Base-by-base conservation (phyloP, 2,329 filamentous ascomycete genomes). In the Apiospora marii region DNA sequence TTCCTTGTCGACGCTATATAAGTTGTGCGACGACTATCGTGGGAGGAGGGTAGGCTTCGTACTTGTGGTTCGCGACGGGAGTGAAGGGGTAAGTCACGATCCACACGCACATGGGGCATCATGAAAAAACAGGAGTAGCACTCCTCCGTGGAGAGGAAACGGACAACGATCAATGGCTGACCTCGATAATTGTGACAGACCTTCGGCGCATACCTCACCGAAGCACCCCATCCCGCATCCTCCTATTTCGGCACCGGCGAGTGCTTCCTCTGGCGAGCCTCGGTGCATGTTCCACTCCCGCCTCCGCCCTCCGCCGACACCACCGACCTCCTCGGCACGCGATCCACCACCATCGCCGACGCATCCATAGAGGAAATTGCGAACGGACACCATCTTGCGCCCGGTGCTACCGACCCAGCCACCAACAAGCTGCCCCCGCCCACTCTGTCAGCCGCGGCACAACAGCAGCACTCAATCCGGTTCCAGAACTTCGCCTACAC, bases 401-500 rank as follows among this genome's bases (percentile, higher is more conserved):
- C 79, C 14, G 34, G 34, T 30, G 10, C 58, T 10, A 64, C 58
- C 22, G 58, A 64, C 19, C 58, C 58, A 4, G 43, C 74, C 72
- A 76, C 76, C 69, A 74, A 79, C 74, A 76, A 78, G 70, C 73
- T 78, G 30, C 72, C 61, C 58, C 61, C 70, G 61, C 68, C 76
- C 69, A 8, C 67, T 67, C 10, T 71, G 64, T 77, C 80, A 27
- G 77, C 79, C 14, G 77, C 78, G 6, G 76, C 76, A 61, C 79
- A 79, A 16, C 74, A 76, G 70, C 75, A 91, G 5, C 93, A 96
- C 74, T 88, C 91, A 37, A 94, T 98, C 76, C 91, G 96, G 27
- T 99, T 99, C 88, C 98, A 98, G 83, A 96, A 96, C 0, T 99
- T 98, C 78, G 95, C 96, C 0, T 98, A 98, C 80, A 97, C 93